Conservation (phyloP, 306 rosid genomes). For the Astragalus glycyphyllos region DNA sequence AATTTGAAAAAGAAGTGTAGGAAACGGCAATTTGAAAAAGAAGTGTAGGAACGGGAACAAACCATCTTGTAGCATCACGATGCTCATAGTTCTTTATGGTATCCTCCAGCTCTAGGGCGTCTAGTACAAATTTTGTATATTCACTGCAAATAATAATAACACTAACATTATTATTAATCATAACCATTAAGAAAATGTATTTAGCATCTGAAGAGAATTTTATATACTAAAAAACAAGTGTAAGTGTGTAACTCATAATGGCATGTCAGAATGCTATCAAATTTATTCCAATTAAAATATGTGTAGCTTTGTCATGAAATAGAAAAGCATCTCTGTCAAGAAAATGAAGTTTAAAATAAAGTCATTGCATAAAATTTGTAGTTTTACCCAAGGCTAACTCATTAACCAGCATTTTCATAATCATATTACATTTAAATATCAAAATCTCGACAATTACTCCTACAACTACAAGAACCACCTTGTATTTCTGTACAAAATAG, state of each 20-base stretch:
- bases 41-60: conserved; percentile 44
- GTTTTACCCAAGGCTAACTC: no score
- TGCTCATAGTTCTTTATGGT: conserved; percentile 75
- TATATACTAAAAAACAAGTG: conserved; percentile 15
- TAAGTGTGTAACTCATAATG: no score
- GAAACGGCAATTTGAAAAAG: conserved; percentile 8
- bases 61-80: conserved; percentile 80
- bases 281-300: neutral
- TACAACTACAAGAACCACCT: neutral
- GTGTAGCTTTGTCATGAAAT: no score
- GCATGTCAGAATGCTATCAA: neutral
- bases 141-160: conserved; percentile 65
- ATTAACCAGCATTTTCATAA: no score
- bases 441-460: neutral
- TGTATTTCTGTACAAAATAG: neutral
- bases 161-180: conserved; percentile 13
- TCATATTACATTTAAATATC: no score
- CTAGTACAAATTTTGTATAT: conserved; percentile 76
- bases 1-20: conserved; percentile 19
- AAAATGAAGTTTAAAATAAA: no score
- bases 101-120: conserved; percentile 94
- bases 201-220: conserved; percentile 28
- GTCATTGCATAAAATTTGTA: no score
- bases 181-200: conserved; percentile 22
- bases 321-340: no score